Conservation (phyloP, 805 yeast genomes). For the Clavispora vitiphila region DNA sequence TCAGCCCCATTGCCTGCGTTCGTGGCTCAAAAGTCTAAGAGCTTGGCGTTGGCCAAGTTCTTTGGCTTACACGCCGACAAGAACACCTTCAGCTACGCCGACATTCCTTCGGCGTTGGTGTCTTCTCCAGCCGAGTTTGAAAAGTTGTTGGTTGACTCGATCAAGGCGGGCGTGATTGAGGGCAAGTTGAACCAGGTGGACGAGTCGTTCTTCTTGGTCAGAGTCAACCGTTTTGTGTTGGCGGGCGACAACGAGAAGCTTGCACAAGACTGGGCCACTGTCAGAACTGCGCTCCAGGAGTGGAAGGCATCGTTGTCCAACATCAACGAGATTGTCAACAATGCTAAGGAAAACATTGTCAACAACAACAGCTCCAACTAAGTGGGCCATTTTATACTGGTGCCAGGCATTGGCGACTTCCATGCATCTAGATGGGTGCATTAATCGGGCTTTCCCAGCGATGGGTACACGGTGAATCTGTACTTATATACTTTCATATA, state of each 20-base stretch:
- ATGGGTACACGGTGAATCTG: conserved; percentile 1
- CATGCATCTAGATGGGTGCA: neutral
- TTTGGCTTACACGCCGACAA: conserved; percentile 24
- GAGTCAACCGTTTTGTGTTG: conserved; percentile 36
- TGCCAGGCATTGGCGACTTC: neutral
- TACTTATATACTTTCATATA: neutral
- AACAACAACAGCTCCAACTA: conserved; percentile 17
- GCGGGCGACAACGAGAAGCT: conserved; percentile 31
- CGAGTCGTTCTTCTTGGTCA: conserved; percentile 35
- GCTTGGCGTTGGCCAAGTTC: conserved; percentile 36
- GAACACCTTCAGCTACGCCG: conserved; percentile 30
- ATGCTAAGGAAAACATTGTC: conserved; percentile 40
- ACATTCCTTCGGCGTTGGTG: conserved; percentile 28
- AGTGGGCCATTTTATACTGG: neutral
- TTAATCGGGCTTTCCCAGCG: neutral
- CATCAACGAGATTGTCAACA: conserved; percentile 37
- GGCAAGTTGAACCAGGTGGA: conserved; percentile 43
- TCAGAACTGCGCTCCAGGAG: conserved; percentile 28
- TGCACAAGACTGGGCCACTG: conserved; percentile 32
- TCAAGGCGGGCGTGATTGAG: conserved; percentile 40
- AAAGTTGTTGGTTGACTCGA: conserved; percentile 35
- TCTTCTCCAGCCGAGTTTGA: conserved; percentile 31
- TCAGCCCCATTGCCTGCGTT: conserved; percentile 19
- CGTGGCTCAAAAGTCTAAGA: conserved; percentile 32
- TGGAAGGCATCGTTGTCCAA: conserved; percentile 39